A percentile compares a stretch with the other conserved stretches of the same genome.
Conservation (phyloP, 2,329 filamentous ascomycete genomes). For the Penicillium griseofulvum region DNA sequence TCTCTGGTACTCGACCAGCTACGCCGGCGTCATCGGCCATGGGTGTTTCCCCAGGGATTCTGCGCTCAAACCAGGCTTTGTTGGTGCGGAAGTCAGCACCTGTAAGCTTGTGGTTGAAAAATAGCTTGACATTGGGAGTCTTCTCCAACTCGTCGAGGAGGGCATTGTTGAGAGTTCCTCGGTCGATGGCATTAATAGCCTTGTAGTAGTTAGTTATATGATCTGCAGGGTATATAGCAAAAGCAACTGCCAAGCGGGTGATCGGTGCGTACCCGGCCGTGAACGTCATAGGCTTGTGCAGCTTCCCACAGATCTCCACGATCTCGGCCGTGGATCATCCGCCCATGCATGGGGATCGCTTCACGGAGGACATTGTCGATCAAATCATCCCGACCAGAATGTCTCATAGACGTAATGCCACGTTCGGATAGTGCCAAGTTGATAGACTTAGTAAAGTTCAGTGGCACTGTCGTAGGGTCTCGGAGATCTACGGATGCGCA, state of each 20-base stretch:
- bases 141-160: conserved; percentile 79
- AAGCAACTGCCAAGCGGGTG: conserved; percentile 3
- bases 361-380: conserved; percentile 70
- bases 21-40: conserved; percentile 30
- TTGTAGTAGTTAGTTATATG: conserved; percentile 36
- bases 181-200: conserved; percentile 83
- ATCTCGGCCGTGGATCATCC: conserved; percentile 84
- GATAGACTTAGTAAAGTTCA: conserved; percentile 98
- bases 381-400: conserved; percentile 65
- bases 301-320: conserved; percentile 69
- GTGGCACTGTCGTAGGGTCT: conserved; percentile 73
- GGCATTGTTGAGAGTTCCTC: conserved; percentile 75
- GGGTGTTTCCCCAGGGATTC: conserved; percentile 32
- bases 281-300: conserved; percentile 85
- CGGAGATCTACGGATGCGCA: conserved; percentile 67
- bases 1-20: conserved; percentile 60
- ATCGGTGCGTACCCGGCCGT: conserved; percentile 66
- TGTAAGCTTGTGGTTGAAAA: conserved; percentile 91
- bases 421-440: conserved; percentile 92
- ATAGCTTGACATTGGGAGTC: conserved; percentile 84
- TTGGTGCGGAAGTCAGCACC: conserved; percentile 78
- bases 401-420: conserved; percentile 81
- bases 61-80: conserved; percentile 82
- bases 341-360: conserved; percentile 89
- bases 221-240: conserved; percentile 5